phyloP scores from a whole-genome alignment of 192 early-diverging fungal species.

The Geosiphon pyriformis region DNA sequence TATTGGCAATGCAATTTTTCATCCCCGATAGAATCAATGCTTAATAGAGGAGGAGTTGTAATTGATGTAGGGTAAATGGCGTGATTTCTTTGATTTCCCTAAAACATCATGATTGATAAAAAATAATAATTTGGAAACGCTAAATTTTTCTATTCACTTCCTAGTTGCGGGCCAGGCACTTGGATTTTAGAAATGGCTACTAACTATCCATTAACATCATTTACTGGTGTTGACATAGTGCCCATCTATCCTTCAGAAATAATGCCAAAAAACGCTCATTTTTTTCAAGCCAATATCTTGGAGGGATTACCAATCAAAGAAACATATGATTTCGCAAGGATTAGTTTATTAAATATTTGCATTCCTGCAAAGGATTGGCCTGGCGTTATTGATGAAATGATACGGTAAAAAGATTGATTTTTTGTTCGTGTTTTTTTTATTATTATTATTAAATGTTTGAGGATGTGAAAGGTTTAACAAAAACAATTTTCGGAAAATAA shows the following conservation, averaged over 20 bases:
- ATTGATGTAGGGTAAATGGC: neutral
- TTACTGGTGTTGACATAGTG: neutral
- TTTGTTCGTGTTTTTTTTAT: neutral
- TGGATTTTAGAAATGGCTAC: slow-evolving; percentile 42
- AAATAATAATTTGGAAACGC: neutral
- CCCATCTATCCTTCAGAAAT: neutral
- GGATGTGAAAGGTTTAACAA: no score
- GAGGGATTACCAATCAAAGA: neutral
- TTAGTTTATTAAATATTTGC: neutral
- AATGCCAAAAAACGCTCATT: neutral
- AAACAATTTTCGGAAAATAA: no score
- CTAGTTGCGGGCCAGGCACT: slow-evolving; percentile 35
- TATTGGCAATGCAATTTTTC: slow-evolving; percentile 1
- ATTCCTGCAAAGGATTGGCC: neutral
- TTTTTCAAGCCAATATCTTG: neutral
- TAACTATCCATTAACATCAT: slow-evolving; percentile 22
- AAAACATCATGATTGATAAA: neutral
- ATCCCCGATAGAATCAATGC: neutral
- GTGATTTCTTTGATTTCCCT: neutral
- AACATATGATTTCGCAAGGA: neutral
- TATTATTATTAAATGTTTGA: neutral
- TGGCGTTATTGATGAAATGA: neutral
- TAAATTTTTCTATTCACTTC: neutral
- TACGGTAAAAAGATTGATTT: neutral
- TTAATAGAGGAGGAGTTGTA: neutral